Base-by-base conservation (phyloP, 176 grass and related monocot species). In the Coix lacrymajobi region DNA sequence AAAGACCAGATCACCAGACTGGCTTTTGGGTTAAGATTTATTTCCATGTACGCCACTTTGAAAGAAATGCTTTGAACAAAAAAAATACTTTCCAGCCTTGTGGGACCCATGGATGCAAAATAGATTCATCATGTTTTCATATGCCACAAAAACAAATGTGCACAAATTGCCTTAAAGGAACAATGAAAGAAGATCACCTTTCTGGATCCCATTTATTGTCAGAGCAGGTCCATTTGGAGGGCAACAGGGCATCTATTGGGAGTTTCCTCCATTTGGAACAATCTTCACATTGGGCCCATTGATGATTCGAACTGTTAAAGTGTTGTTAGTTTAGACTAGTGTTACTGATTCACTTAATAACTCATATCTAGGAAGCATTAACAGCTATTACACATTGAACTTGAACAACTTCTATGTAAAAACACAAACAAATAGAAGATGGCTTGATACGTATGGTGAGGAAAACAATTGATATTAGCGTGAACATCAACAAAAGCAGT, bases 231-330 rank as follows among this genome's bases (percentile, higher is more conserved):
- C 91, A 99, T 75, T 89, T 96, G 40, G 75, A 93, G 83, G 91
- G 93, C 62, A 99, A 87, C 82, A 96, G 87, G 44, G 91, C 91
- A 14, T 89, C 93, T 7, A 78, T 74, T 31, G 97, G 97, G 32
- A 99, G 66, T 82, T 96, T 96, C 48, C 97, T 88, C 97, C 97
- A 99, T 87, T 96, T 99, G 22, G 71, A 92, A 71, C 97, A 99
- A 84, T 94, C 84, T 64, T 96, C 93, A 49, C 97, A 99, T 76
- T 99, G 91, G 62, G 87, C 97, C 97, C 91, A 96, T 66, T 99
- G 97, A 93, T 89, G 85, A 79, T 65, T 87, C 41, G 88, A 86
- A 61, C 96, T 99, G 93, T 58, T 56, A 70, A 64, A 86, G 83
- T 68, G 57, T 77, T 36, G 17, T 56, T 31, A 62, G 44, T 88